Evolutionary conservation across 495 filamentous ascomycete species (phyloP).

Genomic region (Daldinia decipiens): DNA sequence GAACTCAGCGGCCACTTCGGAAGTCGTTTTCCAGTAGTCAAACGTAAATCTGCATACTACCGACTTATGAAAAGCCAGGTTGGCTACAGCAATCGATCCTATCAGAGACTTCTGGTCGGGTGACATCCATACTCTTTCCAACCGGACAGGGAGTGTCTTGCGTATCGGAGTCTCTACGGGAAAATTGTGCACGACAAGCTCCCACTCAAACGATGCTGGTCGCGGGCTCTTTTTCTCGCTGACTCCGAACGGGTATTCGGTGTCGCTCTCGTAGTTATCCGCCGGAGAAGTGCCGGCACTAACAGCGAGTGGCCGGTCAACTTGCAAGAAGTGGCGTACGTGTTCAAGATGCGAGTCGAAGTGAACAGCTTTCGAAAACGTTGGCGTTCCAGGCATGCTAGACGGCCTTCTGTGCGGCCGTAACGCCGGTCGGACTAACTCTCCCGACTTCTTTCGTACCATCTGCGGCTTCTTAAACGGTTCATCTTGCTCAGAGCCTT

Average conservation of each 20-base stretch:
- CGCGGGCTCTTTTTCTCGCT: conserved; percentile 58
- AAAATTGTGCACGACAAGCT: conserved; percentile 85
- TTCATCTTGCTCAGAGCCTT: conserved; percentile 70
- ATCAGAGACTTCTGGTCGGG: conserved; percentile 84
- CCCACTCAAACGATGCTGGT: conserved; percentile 78
- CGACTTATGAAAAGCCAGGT: conserved; percentile 87
- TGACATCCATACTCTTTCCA: conserved; percentile 88
- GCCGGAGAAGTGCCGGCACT: conserved; percentile 95
- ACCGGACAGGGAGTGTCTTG: conserved; percentile 70
- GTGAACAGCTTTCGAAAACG: conserved; percentile 93
- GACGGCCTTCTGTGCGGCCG: conserved; percentile 83
- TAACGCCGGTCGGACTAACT: conserved; percentile 92
- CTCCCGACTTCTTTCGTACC: conserved; percentile 97
- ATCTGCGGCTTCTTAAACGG: conserved; percentile 78
- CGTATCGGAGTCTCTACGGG: conserved; percentile 74
- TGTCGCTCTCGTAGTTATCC: conserved; percentile 82
- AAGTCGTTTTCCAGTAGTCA: conserved; percentile 98
- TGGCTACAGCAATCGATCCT: conserved; percentile 84
- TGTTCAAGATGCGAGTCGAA: conserved; percentile 96
- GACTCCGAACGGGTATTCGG: conserved; percentile 84
- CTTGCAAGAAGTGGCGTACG: conserved; percentile 91
- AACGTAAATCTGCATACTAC: conserved; percentile 93
- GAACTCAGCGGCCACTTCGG: conserved; percentile 90
- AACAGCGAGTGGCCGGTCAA: conserved; percentile 92
- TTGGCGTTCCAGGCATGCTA: conserved; percentile 97